These are phyloP conservation scores for Schwanniomyces vanrijiae DNA, from an alignment of 805 yeast genomes.

Conservation along the genomic window DNA sequence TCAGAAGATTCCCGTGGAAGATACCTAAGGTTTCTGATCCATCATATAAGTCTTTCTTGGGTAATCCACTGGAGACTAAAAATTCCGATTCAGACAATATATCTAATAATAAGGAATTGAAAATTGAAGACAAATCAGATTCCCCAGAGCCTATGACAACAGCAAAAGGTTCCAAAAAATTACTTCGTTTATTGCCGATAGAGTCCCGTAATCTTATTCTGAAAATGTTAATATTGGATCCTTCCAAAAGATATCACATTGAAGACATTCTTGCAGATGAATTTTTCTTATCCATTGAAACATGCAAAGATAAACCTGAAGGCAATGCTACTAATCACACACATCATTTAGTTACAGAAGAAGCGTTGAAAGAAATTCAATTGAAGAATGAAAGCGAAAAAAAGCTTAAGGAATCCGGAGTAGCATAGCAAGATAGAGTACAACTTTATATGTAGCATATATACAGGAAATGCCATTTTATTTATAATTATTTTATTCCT, in stretches of 20 bases:
- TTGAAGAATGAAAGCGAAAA: conserved; percentile 29
- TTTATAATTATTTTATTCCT: background rate
- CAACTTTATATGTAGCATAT: background rate
- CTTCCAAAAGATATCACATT: conserved; percentile 58
- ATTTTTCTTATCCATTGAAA: conserved; percentile 58
- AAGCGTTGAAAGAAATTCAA: conserved; percentile 46
- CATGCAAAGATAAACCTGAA: conserved; percentile 41
- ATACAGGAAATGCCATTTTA: background rate
- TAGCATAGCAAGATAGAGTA: conserved; percentile 7
- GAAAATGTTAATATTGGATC: conserved; percentile 64
- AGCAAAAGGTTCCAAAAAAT: conserved; percentile 63
- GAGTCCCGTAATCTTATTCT: conserved; percentile 61
- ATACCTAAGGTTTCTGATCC: conserved; percentile 78
- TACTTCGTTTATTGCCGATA: conserved; percentile 69
- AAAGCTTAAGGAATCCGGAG: conserved; percentile 19
- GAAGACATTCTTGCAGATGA: conserved; percentile 53
- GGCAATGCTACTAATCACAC: conserved; percentile 41
- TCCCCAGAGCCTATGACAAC: conserved; percentile 19
- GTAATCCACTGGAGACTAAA: conserved; percentile 11
- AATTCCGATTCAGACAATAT: conserved; percentile 11
- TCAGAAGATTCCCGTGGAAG: conserved; percentile 93
- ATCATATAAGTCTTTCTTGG: conserved; percentile 66
- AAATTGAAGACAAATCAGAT: background rate
- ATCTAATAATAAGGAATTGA: background rate
- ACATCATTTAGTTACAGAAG: conserved; percentile 71